phyloP scores from a whole-genome alignment of 1,139 yeast species.

The Geotrichum siamense region DNA sequence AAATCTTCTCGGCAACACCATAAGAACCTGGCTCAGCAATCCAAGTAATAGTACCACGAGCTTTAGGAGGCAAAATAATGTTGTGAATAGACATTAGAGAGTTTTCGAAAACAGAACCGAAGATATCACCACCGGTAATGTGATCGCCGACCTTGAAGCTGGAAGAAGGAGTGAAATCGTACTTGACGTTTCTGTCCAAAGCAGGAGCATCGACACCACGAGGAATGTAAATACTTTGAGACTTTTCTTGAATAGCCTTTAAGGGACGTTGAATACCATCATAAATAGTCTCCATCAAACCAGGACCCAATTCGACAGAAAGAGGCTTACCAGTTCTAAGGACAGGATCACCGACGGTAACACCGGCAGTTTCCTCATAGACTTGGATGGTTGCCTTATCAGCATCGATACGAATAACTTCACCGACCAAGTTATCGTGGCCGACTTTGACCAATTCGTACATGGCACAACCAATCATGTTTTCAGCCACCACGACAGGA shows the following conservation, averaged over 20 bases:
- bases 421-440: conserved; percentile 94
- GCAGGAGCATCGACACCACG: conserved; percentile 98
- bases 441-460: conserved; percentile 95
- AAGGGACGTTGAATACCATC: conserved; percentile 99
- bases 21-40: conserved; percentile 88
- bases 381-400: conserved; percentile 98
- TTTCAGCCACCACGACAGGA: conserved; percentile 95
- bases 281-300: conserved; percentile 96
- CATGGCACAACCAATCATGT: conserved; percentile 99
- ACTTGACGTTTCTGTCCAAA: conserved; percentile 67
- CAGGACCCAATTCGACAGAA: conserved; percentile 98
- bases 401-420: conserved; percentile 90
- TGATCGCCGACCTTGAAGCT: conserved; percentile 94
- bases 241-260: conserved; percentile 75
- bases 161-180: conserved; percentile 76
- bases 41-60: conserved; percentile 91
- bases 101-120: conserved; percentile 90
- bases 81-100: conserved; percentile 87
- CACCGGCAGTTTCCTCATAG: conserved; percentile 98
- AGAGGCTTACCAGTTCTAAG: conserved; percentile 95
- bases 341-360: conserved; percentile 98
- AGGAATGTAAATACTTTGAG: conserved; percentile 93
- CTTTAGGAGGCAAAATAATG: conserved; percentile 93
- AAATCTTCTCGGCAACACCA: conserved; percentile 76
- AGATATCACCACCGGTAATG: conserved; percentile 96